Conservation (phyloP, 2,329 filamentous ascomycete species). For the Aschersonia sp. region DNA sequence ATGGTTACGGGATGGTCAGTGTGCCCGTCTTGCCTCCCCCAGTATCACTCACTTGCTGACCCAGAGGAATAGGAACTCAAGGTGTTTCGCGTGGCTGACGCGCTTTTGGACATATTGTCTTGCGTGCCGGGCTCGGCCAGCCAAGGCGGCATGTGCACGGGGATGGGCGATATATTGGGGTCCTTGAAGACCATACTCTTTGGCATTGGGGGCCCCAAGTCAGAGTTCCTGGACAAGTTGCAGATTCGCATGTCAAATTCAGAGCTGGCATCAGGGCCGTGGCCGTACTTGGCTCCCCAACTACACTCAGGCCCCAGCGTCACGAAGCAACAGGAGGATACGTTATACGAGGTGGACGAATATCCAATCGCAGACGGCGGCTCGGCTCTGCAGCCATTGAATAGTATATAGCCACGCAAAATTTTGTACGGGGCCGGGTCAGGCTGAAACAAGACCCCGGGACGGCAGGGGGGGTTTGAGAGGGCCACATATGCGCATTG, state of each 20-base stretch:
- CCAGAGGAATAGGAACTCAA: constrained; percentile 10
- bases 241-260: constrained; percentile 7
- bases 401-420: too few relatives aligned
- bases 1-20: constrained; percentile 13
- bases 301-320: not conserved
- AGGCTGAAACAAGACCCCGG: too few relatives aligned
- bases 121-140: constrained; percentile 7
- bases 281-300: not conserved
- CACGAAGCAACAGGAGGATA: not conserved
- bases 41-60: not conserved
- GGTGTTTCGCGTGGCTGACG: constrained; percentile 11
- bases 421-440: too few relatives aligned
- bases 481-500: too few relatives aligned
- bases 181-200: constrained; percentile 10
- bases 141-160: constrained; percentile 10
- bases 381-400: too few relatives aligned
- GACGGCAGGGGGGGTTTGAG: too few relatives aligned
- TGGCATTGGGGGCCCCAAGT: constrained; percentile 10
- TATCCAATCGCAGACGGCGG: too few relatives aligned
- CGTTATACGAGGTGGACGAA: not conserved
- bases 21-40: not conserved
- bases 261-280: not conserved
- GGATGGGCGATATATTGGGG: constrained; percentile 9
- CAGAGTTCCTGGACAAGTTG: constrained; percentile 7
- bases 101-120: constrained; percentile 10